These are phyloP conservation scores for Pyrenochaeta sp. DNA, from an alignment of 2,329 filamentous ascomycete species.

Conservation along the genomic window DNA sequence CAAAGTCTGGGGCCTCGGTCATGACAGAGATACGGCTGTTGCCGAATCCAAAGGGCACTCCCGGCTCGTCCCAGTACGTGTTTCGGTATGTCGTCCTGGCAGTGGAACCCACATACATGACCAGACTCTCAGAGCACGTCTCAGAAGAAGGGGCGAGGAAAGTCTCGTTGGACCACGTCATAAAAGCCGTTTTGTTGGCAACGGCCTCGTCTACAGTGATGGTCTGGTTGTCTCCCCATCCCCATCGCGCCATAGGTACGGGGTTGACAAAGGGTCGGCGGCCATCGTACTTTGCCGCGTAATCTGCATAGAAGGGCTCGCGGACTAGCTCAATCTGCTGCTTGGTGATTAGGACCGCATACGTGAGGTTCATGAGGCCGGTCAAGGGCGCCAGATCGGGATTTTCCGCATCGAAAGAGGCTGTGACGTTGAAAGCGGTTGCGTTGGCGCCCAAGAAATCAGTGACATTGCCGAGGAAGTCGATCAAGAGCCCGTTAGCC, in stretches of 20 bases:
- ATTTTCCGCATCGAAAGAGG: constrained; percentile 46
- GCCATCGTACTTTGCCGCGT: constrained; percentile 55
- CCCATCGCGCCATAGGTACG: constrained; percentile 57
- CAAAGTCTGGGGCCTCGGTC: constrained; percentile 57
- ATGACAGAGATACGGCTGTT: constrained; percentile 58
- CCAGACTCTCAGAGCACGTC: constrained; percentile 59
- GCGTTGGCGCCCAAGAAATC: constrained; percentile 52
- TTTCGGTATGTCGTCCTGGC: constrained; percentile 55
- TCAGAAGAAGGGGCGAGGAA: constrained; percentile 52
- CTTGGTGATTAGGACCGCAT: constrained; percentile 57
- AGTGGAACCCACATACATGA: constrained; percentile 57
- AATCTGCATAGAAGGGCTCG: constrained; percentile 59
- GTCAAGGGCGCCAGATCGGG: constrained; percentile 40
- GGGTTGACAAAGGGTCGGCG: constrained; percentile 60
- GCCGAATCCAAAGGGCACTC: constrained; percentile 57
- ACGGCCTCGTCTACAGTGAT: constrained; percentile 53
- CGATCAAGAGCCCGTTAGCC: constrained; percentile 48
- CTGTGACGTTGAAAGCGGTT: constrained; percentile 46
- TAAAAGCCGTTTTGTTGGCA: constrained; percentile 59
- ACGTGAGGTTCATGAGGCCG: constrained; percentile 54
- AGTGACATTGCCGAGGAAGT: constrained; percentile 55
- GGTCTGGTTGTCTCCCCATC: constrained; percentile 53
- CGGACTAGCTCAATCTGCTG: constrained; percentile 57
- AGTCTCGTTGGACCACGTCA: constrained; percentile 57
- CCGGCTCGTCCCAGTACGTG: constrained; percentile 52